Evolutionary conservation across 2,329 filamentous ascomycete species (phyloP).

Genomic region (Penicillium sp.): DNA sequence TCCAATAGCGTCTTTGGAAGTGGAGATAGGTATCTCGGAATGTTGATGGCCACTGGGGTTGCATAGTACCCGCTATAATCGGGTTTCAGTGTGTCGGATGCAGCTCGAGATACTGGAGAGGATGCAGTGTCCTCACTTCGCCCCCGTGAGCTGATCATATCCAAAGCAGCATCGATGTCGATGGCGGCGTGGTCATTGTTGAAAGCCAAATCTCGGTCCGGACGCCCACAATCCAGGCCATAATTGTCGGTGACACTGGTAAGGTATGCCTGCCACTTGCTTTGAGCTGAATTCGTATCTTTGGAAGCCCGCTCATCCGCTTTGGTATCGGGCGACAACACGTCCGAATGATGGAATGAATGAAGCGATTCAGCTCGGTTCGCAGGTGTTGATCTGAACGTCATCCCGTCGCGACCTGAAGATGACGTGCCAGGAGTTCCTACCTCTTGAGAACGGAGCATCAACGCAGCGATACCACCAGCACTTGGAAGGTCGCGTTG

Average conservation of each 20-base stretch:
- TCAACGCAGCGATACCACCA: slow-evolving; percentile 4
- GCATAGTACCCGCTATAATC: slow-evolving; percentile 66
- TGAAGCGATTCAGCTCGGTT: background rate
- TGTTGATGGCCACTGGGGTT: slow-evolving; percentile 62
- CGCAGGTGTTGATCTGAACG: slow-evolving; percentile 3
- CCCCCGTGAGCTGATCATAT: slow-evolving; percentile 22
- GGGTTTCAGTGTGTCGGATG: slow-evolving; percentile 25
- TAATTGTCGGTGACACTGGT: slow-evolving; percentile 47
- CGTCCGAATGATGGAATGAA: slow-evolving; percentile 2
- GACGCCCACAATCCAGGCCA: slow-evolving; percentile 66
- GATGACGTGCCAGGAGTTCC: slow-evolving; percentile 2
- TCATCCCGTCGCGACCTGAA: background rate
- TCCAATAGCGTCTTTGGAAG: slow-evolving; percentile 57
- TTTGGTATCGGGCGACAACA: background rate
- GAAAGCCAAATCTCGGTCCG: slow-evolving; percentile 63
- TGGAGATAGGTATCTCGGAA: slow-evolving; percentile 54
- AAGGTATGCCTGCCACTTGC: slow-evolving; percentile 31
- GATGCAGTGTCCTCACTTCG: slow-evolving; percentile 7
- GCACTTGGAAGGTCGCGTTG: background rate
- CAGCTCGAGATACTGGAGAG: slow-evolving; percentile 1
- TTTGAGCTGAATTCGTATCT: slow-evolving; percentile 20
- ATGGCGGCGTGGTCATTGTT: slow-evolving; percentile 70
- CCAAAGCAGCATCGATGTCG: slow-evolving; percentile 44
- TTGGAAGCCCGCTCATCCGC: slow-evolving; percentile 5
- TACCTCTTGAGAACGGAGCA: slow-evolving; percentile 9